Evolutionary conservation across 2,329 filamentous ascomycete species (phyloP), one percentile per base, ranked within the genome.

Genomic region (Sphaerostilbella broomeana): DNA sequence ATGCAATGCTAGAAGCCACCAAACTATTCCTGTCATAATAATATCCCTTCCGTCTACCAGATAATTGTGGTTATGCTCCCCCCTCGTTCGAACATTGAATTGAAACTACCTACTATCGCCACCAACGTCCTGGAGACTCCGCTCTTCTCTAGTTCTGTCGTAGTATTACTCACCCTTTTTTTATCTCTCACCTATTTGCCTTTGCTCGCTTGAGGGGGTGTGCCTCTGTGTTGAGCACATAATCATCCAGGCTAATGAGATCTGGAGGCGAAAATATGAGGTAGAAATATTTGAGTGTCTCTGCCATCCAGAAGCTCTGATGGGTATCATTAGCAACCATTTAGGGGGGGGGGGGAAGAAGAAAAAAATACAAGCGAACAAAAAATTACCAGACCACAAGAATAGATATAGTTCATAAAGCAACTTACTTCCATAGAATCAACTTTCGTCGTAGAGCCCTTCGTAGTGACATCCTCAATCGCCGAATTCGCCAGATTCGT

Each of bases 211-310:
- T 34, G 5, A 45, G 13, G 15, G 70, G 70, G 47, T 74, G 70
- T 2, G 68, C 71, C 51, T 73, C 71, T 0, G 71, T 75, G 40
- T 73, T 75, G 21, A 79, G 58, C 26, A 86, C 78, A 56, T 69
- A 86, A 7, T 84, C 72, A 56, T 87, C 82, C 52, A 86, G 58
- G 52, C 70, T 81, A 27, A 84, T 65, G 20, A 79, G 51, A n/a
- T 73, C 68, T 0, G 78, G 74, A 12, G 81, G 72, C 16, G 74
- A 77, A 49, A 86, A 87, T 19, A 86, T 72, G 35, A 86, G 57
- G 48, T 81, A 87, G 41, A 85, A 85, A 47, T 86, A 86, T 60
- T 86, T 86, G 43, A 86, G 60, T 12, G 81, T 87, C 63, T 86
- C 81, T 0, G 77, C 76, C 51, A 82, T 63, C 79, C 82, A 87